phyloP scores from a whole-genome alignment of 495 filamentous ascomycete species.

The Talaromyces liani region DNA sequence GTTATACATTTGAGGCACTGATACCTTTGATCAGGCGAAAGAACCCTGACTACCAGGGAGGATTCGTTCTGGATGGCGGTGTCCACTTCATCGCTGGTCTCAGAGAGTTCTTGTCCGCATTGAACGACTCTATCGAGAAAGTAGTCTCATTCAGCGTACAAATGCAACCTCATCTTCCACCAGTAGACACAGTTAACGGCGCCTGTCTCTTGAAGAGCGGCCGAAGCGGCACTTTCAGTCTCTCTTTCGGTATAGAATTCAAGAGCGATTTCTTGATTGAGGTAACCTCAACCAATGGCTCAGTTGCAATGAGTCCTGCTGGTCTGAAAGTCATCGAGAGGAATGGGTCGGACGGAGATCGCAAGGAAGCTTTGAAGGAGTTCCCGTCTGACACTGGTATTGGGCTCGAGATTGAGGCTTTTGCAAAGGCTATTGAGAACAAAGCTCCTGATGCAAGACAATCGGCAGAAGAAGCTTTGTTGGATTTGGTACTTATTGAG shows the following conservation, averaged over 20 bases:
- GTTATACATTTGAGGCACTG: too few relatives aligned
- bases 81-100: constrained; percentile 64
- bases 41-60: constrained; percentile 62
- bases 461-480: constrained; percentile 57
- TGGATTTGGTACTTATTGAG: constrained; percentile 63
- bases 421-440: constrained; percentile 48
- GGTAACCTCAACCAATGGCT: background rate
- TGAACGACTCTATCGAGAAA: constrained; percentile 30
- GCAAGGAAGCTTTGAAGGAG: constrained; percentile 27
- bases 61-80: constrained; percentile 72
- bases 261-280: constrained; percentile 10
- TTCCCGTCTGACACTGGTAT: constrained; percentile 53
- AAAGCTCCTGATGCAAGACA: constrained; percentile 47
- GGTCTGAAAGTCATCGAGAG: constrained; percentile 38
- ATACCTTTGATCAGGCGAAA: too few relatives aligned
- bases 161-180: constrained; percentile 58
- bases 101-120: constrained; percentile 49
- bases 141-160: constrained; percentile 47
- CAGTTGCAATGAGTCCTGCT: constrained; percentile 45
- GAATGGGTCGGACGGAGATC: constrained; percentile 15
- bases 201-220: constrained; percentile 46
- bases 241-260: constrained; percentile 55
- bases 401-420: constrained; percentile 57
- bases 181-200: constrained; percentile 68
- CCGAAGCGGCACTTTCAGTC: constrained; percentile 41